Evolutionary conservation across 1,284 basidiomycete species (phyloP), one percentile per base, ranked within the genome.

Genomic region (Tilletia caries): DNA sequence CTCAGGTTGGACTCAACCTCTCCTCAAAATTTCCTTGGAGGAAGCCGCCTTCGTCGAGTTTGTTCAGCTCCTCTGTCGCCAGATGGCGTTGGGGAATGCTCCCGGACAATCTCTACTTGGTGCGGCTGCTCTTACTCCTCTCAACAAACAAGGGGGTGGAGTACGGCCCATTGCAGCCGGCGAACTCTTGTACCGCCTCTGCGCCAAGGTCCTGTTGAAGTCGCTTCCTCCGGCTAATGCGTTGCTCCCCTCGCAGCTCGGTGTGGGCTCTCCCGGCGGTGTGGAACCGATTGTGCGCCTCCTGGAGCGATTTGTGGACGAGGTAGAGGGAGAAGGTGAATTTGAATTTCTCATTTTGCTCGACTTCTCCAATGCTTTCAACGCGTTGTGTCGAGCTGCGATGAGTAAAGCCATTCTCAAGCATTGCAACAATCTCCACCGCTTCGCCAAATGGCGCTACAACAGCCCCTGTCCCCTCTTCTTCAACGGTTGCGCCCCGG

Each of bases 241-340:
- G 6, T 27, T 62, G 5, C 33, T 62, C 10, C 58, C 27, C 27
- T 32, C 20, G 18, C 58, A 62, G 25, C 58, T 62, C 4, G 58
- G 58, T 27, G 58, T 62, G 3, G 20, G 33, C 6, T 62, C 58
- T n/a, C 4, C 25, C 20, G 58, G 58, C 25, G 58, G 58, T 34
- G 58, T 62, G 8, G 58, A 62, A 27, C 58, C 58, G 8, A 27
- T 27, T 3, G 58, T 62, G 4, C 58, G 58, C n/a, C 58, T 62
- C 27, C 20, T 62, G 5, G 58, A 62, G 27, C 5, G 58, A 18
- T 29, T 62, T n/a, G 58, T 62, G 27, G 3, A 12, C 4, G 33
- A 27, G 20, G 18, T n/a, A 3, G 58, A 6, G 5, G 25, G 58
- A 4, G 58, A 62, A 20, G 25, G 32, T 4, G 5, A 34, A 8